phyloP scores from a whole-genome alignment of 2,329 filamentous ascomycete species.

The Lomentospora prolificans region DNA sequence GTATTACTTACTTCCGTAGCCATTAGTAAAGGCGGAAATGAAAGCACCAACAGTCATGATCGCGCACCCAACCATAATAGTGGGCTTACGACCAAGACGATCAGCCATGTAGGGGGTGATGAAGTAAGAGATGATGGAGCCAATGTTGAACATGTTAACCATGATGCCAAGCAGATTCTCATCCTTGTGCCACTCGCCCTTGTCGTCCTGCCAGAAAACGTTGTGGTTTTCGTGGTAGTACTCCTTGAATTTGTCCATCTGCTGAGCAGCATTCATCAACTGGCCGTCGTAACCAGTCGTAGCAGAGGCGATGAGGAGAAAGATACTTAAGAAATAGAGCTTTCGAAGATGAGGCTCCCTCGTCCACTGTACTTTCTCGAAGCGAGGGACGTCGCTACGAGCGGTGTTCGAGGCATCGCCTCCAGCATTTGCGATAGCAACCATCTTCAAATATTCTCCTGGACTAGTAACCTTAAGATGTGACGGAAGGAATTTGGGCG shows the following conservation, averaged over 20 bases:
- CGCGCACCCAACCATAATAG: conserved; percentile 32
- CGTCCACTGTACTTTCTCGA: conserved; percentile 47
- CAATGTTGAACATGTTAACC: conserved; percentile 43
- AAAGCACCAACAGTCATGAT: conserved; percentile 36
- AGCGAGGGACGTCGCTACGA: conserved; percentile 31
- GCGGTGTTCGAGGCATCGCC: background rate
- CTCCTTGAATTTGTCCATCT: conserved; percentile 41
- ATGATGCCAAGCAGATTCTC: conserved; percentile 36
- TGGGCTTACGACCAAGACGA: conserved; percentile 29
- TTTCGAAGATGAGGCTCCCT: conserved; percentile 45
- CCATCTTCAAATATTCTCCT: conserved; percentile 5
- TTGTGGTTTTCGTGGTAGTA: conserved; percentile 34
- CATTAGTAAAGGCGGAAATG: conserved; percentile 30
- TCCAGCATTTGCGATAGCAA: background rate
- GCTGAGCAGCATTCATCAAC: conserved; percentile 49
- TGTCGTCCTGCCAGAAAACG: conserved; percentile 7
- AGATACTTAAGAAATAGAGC: conserved; percentile 41
- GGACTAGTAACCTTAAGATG: too few relatives aligned
- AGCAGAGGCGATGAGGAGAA: conserved; percentile 50
- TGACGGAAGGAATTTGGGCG: too few relatives aligned
- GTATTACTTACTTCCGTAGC: conserved; percentile 29
- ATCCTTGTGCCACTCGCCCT: conserved; percentile 13
- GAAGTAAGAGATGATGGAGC: conserved; percentile 36
- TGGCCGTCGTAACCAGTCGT: conserved; percentile 54
- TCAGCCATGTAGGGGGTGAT: conserved; percentile 36